Conservation (phyloP, 176 grass and related monocot genomes). For the Zizania latifolia region DNA sequence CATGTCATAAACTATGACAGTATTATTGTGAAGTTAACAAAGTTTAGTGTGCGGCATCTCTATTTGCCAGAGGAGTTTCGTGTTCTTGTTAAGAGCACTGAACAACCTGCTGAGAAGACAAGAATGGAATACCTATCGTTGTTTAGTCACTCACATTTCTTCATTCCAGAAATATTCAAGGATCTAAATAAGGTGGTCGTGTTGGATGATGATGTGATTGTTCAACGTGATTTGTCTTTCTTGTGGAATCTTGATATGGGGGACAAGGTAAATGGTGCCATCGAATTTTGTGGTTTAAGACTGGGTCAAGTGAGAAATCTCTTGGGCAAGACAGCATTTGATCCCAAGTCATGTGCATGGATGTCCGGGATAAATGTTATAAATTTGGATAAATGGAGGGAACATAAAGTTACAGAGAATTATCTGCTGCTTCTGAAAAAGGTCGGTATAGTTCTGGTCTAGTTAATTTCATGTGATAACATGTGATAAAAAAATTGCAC, state of each 20-base stretch:
- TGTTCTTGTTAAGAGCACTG: conserved; percentile 60
- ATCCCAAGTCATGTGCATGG: conserved; percentile 84
- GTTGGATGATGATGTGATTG: conserved; percentile 88
- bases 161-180: conserved; percentile 94
- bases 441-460: conserved; percentile 34
- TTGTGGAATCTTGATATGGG: conserved; percentile 89
- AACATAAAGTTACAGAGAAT: conserved; percentile 64
- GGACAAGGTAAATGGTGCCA: conserved; percentile 84
- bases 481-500: background rate
- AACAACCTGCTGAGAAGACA: conserved; percentile 49
- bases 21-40: conserved; percentile 38
- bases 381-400: conserved; percentile 90
- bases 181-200: conserved; percentile 73
- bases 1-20: conserved; percentile 70
- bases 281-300: conserved; percentile 63
- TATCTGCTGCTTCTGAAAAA: conserved; percentile 66
- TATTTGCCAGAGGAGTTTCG: conserved; percentile 86
- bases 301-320: conserved; percentile 60
- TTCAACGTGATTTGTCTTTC: conserved; percentile 78
- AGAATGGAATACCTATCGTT: conserved; percentile 70
- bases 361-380: conserved; percentile 88
- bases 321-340: conserved; percentile 58
- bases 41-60: conserved; percentile 34
- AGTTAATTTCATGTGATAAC: background rate
- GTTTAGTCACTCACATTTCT: conserved; percentile 87